A percentile compares a stretch with the other conserved stretches of the same genome.
These are phyloP conservation scores for Blastobotrys buckinghamii DNA, from an alignment of 1,139 yeast species.

Conservation along the genomic window DNA sequence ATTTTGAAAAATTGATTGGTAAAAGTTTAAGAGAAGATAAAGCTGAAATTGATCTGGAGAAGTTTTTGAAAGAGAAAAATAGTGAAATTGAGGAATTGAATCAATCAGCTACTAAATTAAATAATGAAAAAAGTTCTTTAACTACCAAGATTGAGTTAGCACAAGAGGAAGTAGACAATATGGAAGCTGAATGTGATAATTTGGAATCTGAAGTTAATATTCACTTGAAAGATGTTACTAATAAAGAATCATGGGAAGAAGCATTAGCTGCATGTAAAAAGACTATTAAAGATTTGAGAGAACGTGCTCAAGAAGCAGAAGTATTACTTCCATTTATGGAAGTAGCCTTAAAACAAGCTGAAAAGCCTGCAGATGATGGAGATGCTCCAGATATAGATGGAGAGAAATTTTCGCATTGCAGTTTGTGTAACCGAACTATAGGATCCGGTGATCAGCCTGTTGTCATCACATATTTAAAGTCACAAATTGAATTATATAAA, in stretches of 20 bases:
- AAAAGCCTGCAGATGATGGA: neutral
- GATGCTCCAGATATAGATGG: too few relatives aligned
- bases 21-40: constrained; percentile 1
- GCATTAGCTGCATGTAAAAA: neutral
- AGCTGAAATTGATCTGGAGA: constrained; percentile 16
- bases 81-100: neutral
- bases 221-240: neutral
- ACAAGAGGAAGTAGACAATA: neutral
- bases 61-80: constrained; percentile 11
- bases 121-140: neutral
- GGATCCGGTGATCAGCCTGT: too few relatives aligned
- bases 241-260: neutral
- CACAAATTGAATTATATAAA: neutral
- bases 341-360: neutral
- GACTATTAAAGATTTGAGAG: neutral
- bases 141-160: neutral
- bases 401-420: constrained; percentile 12
- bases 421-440: too few relatives aligned
- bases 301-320: neutral
- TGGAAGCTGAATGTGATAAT: neutral
- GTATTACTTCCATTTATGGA: neutral
- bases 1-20: constrained; percentile 5
- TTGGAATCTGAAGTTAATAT: neutral
- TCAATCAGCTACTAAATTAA: neutral
- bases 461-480: too few relatives aligned